These are phyloP conservation scores for Phytopythium cucurbitacearum DNA, from an alignment of 352 stramenopile genomes.

Conservation along the genomic window DNA sequence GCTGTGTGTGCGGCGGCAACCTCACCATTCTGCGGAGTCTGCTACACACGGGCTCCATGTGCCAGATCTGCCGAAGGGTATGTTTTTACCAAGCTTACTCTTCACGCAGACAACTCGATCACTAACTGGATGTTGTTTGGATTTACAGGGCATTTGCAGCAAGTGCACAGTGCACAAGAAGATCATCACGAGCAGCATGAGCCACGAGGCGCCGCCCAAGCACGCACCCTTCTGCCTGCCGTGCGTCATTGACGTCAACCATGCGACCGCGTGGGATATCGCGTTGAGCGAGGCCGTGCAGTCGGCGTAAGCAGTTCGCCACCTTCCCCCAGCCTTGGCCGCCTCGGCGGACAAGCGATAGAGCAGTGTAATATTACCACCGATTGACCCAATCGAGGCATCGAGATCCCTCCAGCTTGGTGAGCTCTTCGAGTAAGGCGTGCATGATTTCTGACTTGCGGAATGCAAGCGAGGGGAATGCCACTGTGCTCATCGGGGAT, in stretches of 20 bases:
- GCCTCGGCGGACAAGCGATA: background rate
- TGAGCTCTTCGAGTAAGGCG: too few species aligned
- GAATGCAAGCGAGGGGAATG: too few species aligned
- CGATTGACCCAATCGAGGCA: too few species aligned
- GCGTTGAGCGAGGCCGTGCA: conserved; percentile 17
- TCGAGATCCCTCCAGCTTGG: too few species aligned
- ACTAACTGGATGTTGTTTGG: background rate
- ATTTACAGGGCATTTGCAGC: conserved; percentile 25
- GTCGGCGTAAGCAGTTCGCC: too few species aligned
- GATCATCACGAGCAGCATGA: conserved; percentile 22
- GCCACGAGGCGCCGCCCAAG: conserved; percentile 24
- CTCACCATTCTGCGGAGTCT: conserved; percentile 25
- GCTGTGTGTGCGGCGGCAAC: conserved; percentile 25
- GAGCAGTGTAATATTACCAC: background rate
- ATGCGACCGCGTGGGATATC: conserved; percentile 41
- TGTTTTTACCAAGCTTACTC: background rate
- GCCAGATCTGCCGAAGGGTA: conserved; percentile 32
- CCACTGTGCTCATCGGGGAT: too few species aligned
- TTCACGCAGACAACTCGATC: conserved; percentile 1
- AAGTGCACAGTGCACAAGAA: conserved; percentile 56
- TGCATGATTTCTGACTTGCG: too few species aligned
- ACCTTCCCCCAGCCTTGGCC: background rate
- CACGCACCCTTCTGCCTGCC: conserved; percentile 40
- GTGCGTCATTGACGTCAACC: conserved; percentile 34
- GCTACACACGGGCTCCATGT: conserved; percentile 22